Percentiles rank a stretch among this genome's conserved stretches.
Conservation (phyloP, 805 yeast genomes). For the Yamadazyma philogaea region DNA sequence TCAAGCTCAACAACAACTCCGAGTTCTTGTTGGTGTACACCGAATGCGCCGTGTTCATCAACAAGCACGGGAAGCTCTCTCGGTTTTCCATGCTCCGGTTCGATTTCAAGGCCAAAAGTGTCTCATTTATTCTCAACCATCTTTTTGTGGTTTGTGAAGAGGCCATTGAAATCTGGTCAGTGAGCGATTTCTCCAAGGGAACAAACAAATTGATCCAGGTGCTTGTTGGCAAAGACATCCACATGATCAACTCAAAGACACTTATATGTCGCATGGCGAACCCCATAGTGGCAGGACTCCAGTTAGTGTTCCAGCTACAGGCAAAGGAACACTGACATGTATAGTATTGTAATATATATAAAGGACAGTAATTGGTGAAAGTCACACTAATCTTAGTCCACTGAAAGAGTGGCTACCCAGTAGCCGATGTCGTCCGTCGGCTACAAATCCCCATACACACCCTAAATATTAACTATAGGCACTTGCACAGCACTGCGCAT, state of each 20-base stretch:
- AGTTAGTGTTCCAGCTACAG: conserved; percentile 45
- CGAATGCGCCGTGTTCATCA: conserved; percentile 64
- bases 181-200: conserved; percentile 45
- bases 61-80: conserved; percentile 54
- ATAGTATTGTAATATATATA: conserved; percentile 1
- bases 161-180: conserved; percentile 65
- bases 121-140: conserved; percentile 33
- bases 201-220: conserved; percentile 59
- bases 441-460: too few species aligned
- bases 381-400: too few species aligned
- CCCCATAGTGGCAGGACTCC: conserved; percentile 61
- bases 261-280: conserved; percentile 52
- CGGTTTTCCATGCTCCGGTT: conserved; percentile 43
- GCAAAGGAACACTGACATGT: neutral
- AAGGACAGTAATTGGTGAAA: too few species aligned
- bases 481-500: too few species aligned
- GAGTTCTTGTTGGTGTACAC: conserved; percentile 65
- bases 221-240: conserved; percentile 65
- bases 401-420: too few species aligned
- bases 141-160: conserved; percentile 56
- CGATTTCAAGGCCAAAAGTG: conserved; percentile 35
- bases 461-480: too few species aligned
- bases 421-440: too few species aligned
- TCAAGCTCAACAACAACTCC: conserved; percentile 50
- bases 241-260: conserved; percentile 21